Evolutionary conservation across 2,329 filamentous ascomycete genomes (phyloP), one percentile per base, ranked within the genome.

Genomic region (Monilinia fructigena): DNA sequence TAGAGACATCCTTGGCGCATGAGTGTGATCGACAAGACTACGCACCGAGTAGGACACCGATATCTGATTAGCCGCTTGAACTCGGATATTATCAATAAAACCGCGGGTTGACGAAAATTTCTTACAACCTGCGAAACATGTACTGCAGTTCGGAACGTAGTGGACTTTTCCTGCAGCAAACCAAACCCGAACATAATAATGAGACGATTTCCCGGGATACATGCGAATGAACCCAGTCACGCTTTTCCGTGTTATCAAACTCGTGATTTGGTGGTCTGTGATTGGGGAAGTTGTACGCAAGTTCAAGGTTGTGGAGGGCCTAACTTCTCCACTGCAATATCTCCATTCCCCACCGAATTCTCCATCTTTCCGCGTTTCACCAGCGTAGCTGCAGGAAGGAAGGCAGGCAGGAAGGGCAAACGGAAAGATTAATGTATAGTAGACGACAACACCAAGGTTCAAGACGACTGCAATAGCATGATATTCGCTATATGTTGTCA

Each of bases 21-120:
- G 14, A 26, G 20, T 50, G 31, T 61, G 58, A 61, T 61, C 58
- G 47, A 61, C 58, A 61, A 48, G 1, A 38, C 45, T 50, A 26
- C 45, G 58, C 58, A 60, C 58, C 58, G 28, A 60, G 58, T 50
- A 60, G 58, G 45, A 50, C n/a, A 38, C 58, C 58, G 45, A 61
- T 50, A 38, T 18, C 58, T 18, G 20, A 28, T 38, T 38, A 26
- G 28, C 28, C 45, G 28, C 58, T 60, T 7, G 10, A 59, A 35
- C 18, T 59, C 40, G 56, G 26, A 47, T 59, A 48, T 59, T 48
- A 12, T 47, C 26, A 59, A 2, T 16, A 35, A 48, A 18, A 14
- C 26, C n/a, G 56, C 56, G 20, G 56, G 56, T 35, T 26, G 35
- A 48, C 7, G 40, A 47, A 20, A 31, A 14, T 35, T 28, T 60